A percentile compares a stretch with the other conserved stretches of the same genome.
These are phyloP conservation scores for Chlamydomonas sp. DNA, from an alignment of 139 green algal species.

Conservation along the genomic window DNA sequence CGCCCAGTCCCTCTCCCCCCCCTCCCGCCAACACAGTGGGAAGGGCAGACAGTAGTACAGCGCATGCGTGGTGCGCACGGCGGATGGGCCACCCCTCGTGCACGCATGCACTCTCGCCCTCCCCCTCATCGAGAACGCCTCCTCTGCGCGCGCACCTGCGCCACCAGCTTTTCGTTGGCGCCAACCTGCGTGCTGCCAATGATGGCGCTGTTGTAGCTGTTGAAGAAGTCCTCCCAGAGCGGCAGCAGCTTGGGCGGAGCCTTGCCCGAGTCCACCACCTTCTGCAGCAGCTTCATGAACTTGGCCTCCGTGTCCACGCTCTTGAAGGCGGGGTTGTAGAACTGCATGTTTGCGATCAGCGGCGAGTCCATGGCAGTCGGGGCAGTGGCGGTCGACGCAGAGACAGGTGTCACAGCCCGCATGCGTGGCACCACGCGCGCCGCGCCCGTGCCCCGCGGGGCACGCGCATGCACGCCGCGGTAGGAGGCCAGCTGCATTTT, in stretches of 20 bases:
- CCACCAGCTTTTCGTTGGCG: slow-evolving; percentile 53
- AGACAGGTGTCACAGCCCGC: no score
- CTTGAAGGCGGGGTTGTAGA: slow-evolving; percentile 18
- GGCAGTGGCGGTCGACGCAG: no score
- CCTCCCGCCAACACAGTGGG: no score
- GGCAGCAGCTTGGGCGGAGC: slow-evolving; percentile 36
- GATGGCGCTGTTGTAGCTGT: slow-evolving; percentile 75
- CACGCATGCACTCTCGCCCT: neutral
- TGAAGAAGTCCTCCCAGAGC: slow-evolving; percentile 74
- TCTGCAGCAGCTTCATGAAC: slow-evolving; percentile 15
- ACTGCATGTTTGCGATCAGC: slow-evolving; percentile 14
- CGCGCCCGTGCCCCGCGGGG: no score
- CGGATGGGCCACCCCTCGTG: neutral
- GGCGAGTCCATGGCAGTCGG: neutral
- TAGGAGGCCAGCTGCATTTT: no score
- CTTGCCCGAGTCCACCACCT: slow-evolving; percentile 5
- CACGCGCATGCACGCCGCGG: no score
- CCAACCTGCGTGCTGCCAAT: slow-evolving; percentile 38
- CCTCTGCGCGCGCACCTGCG: slow-evolving; percentile 46
- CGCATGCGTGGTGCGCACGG: no score
- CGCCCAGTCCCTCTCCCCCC: no score
- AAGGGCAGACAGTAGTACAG: no score
- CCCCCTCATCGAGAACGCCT: neutral
- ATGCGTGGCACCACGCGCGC: no score
- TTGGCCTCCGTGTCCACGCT: slow-evolving; percentile 20